A percentile compares a stretch with the other conserved stretches of the same genome.
Evolutionary conservation across 805 yeast genomes (phyloP).

Genomic region (Grigorovia yakushimaensis): DNA sequence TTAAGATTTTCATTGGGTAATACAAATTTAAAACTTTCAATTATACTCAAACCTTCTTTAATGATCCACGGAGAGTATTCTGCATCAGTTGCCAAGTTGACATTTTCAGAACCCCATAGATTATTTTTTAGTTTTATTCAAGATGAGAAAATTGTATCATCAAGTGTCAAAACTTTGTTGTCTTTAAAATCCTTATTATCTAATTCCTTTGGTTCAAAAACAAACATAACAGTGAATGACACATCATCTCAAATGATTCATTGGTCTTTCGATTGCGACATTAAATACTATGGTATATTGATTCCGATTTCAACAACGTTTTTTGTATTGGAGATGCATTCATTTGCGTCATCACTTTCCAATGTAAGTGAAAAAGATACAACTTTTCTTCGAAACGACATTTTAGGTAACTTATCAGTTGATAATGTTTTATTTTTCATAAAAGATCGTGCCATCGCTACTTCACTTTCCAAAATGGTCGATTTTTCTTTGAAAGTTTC

Average conservation of each 20-base stretch:
- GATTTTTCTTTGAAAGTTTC: conserved; percentile 40
- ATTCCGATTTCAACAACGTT: conserved; percentile 21
- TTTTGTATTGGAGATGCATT: conserved; percentile 23
- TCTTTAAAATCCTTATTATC: conserved; percentile 6
- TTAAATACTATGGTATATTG: conserved; percentile 23
- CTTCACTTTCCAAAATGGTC: conserved; percentile 33
- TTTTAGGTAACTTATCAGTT: conserved; percentile 20
- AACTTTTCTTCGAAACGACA: conserved; percentile 3
- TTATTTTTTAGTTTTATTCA: conserved; percentile 17
- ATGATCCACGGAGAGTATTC: conserved; percentile 6
- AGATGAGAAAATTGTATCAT: conserved; percentile 18
- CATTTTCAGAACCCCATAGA: conserved; percentile 23
- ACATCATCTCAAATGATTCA: neutral
- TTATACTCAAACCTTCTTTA: neutral
- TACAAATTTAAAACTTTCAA: conserved; percentile 9
- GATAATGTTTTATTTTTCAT: conserved; percentile 25
- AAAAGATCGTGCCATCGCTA: conserved; percentile 25
- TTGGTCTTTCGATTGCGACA: conserved; percentile 17
- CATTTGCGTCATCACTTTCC: conserved; percentile 12
- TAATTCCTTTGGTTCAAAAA: neutral
- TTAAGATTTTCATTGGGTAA: conserved; percentile 19
- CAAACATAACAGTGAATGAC: too few relatives aligned
- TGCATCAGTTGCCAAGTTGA: conserved; percentile 18
- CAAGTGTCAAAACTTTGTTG: conserved; percentile 12
- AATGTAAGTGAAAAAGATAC: conserved; percentile 7